phyloP scores from a whole-genome alignment of 257 asterid genomes.

The Echites panduratus region DNA sequence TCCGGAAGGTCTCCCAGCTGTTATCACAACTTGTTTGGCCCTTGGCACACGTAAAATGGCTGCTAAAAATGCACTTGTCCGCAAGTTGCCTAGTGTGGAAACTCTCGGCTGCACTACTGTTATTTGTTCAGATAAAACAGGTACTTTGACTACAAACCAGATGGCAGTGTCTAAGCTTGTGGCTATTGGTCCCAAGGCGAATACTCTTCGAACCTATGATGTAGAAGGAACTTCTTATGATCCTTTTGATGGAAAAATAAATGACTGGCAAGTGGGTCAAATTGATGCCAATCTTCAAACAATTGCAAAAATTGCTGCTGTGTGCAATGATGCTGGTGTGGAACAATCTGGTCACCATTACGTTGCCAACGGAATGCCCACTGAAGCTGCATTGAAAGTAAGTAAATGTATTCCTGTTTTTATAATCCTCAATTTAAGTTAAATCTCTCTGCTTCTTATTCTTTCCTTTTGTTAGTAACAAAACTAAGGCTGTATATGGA shows the following conservation, averaged over 20 bases:
- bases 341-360: constrained; percentile 69
- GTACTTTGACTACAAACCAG: constrained; percentile 95
- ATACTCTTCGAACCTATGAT: constrained; percentile 47
- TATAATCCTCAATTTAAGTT: neutral
- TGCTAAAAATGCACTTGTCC: constrained; percentile 98
- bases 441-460: neutral
- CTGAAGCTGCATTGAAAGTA: constrained; percentile 98
- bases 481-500: too few species aligned
- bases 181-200: constrained; percentile 58
- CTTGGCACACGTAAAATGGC: constrained; percentile 99
- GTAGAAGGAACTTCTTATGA: constrained; percentile 83
- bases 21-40: constrained; percentile 95
- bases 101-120: constrained; percentile 99
- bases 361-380: constrained; percentile 84
- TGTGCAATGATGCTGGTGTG: constrained; percentile 92
- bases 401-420: constrained; percentile 1
- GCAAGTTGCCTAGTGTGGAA: constrained; percentile 98
- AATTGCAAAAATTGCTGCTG: constrained; percentile 92
- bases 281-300: constrained; percentile 76
- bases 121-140: constrained; percentile 97
- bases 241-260: constrained; percentile 87
- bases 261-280: constrained; percentile 61
- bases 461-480: too few species aligned
- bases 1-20: constrained; percentile 99
- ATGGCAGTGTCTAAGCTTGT: constrained; percentile 93